Evolutionary conservation across 768 basidiomycete species (phyloP).

Genomic region (Kwoniella sp.): DNA sequence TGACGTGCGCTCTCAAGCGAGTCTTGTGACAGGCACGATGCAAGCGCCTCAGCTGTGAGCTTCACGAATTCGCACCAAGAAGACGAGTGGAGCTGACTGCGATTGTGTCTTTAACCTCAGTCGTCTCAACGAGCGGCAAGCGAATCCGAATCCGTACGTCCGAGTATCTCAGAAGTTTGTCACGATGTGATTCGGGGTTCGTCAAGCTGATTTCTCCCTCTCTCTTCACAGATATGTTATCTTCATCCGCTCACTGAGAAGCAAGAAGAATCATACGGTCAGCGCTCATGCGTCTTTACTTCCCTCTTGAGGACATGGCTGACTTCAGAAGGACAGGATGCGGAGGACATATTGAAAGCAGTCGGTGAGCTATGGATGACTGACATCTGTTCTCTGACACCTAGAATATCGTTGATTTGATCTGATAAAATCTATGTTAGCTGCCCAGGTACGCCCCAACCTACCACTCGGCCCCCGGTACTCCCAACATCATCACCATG

Average conservation of each 20-base stretch:
- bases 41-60: constrained; percentile 50
- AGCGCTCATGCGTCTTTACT: background rate
- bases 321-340: constrained; percentile 34
- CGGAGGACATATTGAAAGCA: constrained; percentile 49
- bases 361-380: constrained; percentile 46
- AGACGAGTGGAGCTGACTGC: too few relatives aligned
- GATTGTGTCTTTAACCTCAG: constrained; percentile 22
- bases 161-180: too few relatives aligned
- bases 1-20: too few relatives aligned
- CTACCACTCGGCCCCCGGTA: background rate
- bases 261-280: constrained; percentile 37
- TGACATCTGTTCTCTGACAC: too few relatives aligned
- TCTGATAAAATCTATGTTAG: too few relatives aligned
- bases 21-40: constrained; percentile 32
- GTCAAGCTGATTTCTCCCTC: constrained; percentile 2
- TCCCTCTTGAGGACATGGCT: background rate
- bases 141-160: constrained; percentile 48
- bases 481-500: constrained; percentile 1
- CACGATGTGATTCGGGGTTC: too few relatives aligned
- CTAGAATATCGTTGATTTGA: too few relatives aligned
- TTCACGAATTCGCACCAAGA: too few relatives aligned
- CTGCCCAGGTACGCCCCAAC: constrained; percentile 17
- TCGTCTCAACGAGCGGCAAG: constrained; percentile 48
- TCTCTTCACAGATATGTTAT: constrained; percentile 33
- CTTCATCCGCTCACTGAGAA: constrained; percentile 41